Conservation (phyloP, 352 stramenopile genomes). For the Pythium folliculosum region DNA sequence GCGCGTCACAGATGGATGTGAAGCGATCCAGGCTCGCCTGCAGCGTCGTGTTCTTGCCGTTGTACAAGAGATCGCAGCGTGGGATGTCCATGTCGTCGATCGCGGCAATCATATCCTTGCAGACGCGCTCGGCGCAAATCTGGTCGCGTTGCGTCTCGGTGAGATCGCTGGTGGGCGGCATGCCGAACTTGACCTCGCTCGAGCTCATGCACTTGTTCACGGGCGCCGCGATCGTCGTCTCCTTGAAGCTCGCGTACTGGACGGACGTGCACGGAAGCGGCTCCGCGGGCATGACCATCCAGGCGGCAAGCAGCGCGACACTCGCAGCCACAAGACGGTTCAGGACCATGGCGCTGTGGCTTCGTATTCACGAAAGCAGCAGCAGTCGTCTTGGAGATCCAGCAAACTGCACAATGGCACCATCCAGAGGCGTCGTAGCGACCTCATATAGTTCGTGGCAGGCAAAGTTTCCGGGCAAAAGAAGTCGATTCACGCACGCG, state of each 20-base stretch:
- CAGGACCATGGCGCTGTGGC: background rate
- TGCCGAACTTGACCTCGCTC: constrained; percentile 41
- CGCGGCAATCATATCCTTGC: constrained; percentile 52
- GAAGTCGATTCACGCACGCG: constrained; percentile 3
- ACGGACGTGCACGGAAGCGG: constrained; percentile 33
- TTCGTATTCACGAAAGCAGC: background rate
- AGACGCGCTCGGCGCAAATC: constrained; percentile 48
- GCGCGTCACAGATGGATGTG: constrained; percentile 41
- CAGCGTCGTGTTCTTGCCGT: constrained; percentile 55
- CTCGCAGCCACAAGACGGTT: background rate
- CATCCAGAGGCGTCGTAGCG: too few relatives aligned
- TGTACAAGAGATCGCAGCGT: constrained; percentile 46
- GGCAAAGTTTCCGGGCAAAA: background rate
- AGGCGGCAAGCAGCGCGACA: background rate
- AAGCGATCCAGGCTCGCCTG: constrained; percentile 51
- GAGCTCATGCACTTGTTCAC: constrained; percentile 42
- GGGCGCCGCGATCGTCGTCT: constrained; percentile 28
- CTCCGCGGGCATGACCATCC: constrained; percentile 21
- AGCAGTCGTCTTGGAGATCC: background rate
- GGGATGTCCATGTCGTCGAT: constrained; percentile 63
- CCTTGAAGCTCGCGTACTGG: constrained; percentile 50
- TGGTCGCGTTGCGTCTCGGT: constrained; percentile 30
- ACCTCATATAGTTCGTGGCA: too few relatives aligned
- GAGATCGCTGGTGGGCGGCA: constrained; percentile 40
- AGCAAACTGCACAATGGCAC: background rate